These are phyloP conservation scores for Nothophytophthora sp. DNA, from an alignment of 352 stramenopile species.

Conservation along the genomic window DNA sequence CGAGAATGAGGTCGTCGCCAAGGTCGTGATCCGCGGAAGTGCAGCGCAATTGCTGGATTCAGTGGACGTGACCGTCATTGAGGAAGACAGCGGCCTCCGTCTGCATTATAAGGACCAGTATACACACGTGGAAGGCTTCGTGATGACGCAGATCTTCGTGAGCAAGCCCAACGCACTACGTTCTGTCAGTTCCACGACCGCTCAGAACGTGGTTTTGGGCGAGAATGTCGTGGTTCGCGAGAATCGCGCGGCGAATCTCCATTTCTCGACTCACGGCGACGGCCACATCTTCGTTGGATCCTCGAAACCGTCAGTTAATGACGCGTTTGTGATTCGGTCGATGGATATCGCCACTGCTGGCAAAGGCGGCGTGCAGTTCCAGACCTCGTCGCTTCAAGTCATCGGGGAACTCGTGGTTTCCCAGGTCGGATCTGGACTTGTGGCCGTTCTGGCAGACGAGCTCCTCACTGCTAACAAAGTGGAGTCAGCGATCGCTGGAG, in stretches of 20 bases:
- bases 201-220: slow-evolving; percentile 30
- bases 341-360: slow-evolving; percentile 14
- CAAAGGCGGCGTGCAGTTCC: slow-evolving; percentile 32
- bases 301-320: background rate
- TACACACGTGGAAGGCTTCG: slow-evolving; percentile 25
- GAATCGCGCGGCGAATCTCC: slow-evolving; percentile 18
- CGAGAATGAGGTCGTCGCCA: slow-evolving; percentile 14
- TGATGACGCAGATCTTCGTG: slow-evolving; percentile 38
- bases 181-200: slow-evolving; percentile 6
- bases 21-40: slow-evolving; percentile 31
- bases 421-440: slow-evolving; percentile 11
- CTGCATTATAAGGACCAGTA: slow-evolving; percentile 51
- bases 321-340: slow-evolving; percentile 10
- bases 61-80: slow-evolving; percentile 32
- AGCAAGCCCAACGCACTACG: slow-evolving; percentile 19
- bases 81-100: slow-evolving; percentile 25
- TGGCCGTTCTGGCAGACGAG: slow-evolving; percentile 26
- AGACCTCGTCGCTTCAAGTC: slow-evolving; percentile 16
- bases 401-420: slow-evolving; percentile 19
- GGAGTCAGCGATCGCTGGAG: slow-evolving; percentile 26
- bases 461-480: slow-evolving; percentile 18
- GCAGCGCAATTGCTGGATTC: slow-evolving; percentile 21
- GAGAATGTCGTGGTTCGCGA: slow-evolving; percentile 31
- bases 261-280: slow-evolving; percentile 22
- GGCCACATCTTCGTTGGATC: slow-evolving; percentile 16